Conservation (phyloP, 768 basidiomycete genomes). For the Tulasnella sp. region DNA sequence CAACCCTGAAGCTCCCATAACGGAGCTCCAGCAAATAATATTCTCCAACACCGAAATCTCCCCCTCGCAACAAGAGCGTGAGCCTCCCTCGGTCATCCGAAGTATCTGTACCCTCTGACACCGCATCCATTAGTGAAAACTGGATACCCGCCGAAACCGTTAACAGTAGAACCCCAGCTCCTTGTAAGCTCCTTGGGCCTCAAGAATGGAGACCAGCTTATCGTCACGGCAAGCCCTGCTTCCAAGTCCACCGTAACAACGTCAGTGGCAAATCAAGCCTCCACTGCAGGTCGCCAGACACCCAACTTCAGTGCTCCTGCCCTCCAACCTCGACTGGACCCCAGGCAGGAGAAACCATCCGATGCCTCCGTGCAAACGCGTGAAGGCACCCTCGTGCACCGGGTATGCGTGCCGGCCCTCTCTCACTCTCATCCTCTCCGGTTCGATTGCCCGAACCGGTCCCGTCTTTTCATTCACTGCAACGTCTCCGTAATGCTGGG, state of each 20-base stretch:
- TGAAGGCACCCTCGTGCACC: conserved; percentile 67
- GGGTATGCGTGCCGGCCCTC: conserved; percentile 45
- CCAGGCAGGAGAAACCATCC: conserved; percentile 31
- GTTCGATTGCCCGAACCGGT: conserved; percentile 6
- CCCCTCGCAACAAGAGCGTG: conserved; percentile 74
- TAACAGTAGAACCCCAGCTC: conserved; percentile 69
- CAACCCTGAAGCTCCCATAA: conserved; percentile 63
- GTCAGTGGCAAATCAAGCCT: conserved; percentile 19
- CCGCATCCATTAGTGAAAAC: conserved; percentile 35
- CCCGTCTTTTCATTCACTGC: not conserved
- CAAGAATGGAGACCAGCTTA: conserved; percentile 76
- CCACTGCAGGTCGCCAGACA: conserved; percentile 13
- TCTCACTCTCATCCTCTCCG: not conserved
- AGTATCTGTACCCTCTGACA: not conserved
- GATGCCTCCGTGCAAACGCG: conserved; percentile 58
- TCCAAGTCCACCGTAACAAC: conserved; percentile 6
- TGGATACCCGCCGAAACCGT: conserved; percentile 77
- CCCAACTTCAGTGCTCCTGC: conserved; percentile 31
- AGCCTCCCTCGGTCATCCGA: conserved; percentile 17
- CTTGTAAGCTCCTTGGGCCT: conserved; percentile 75
- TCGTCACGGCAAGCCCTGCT: conserved; percentile 46
- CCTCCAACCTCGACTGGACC: conserved; percentile 31
- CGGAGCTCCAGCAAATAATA: conserved; percentile 72
- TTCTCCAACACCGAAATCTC: conserved; percentile 62
- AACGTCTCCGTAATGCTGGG: not conserved